Base-by-base conservation (phyloP, 805 yeast species). In the Cyberlindnera xylosilytica region DNA sequence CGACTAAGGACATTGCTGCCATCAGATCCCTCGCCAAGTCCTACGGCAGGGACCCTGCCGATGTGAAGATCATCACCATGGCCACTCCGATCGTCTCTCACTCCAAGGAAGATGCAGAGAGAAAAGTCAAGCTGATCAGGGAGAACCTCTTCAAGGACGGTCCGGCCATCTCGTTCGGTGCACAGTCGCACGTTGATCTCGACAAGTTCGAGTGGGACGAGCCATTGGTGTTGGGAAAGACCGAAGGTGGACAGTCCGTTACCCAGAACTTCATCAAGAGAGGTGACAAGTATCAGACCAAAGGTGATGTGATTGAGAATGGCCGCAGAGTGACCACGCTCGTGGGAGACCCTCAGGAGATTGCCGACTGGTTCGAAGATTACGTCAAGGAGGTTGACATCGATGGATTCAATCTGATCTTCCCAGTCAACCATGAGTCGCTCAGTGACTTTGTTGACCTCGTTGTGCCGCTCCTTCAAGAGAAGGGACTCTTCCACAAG, bases 101-200 rank as follows among this genome's bases (percentile, higher is more conserved):
- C 20, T 70, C 76, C 4, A 62, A 62, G 32, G 70, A 70, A 36
- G 72, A 65, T 38, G 76, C 76, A 3, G 29, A 38, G n/a, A 33
- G 16, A 28, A 49, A 49, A 28, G 33, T 58, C 45, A 35, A 58
- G 41, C 11, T 66, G 58, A 45, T 65, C 52, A 46, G 55, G 54
- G 36, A 66, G 59, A n/a, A 62, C 40, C 63, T 64, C 8, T 69
- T 65, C 43, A 43, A 58, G n/a, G 73, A 69, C 37, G 74, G 69
- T 4, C 72, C 72, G 1, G 70, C 66, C 30, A 71, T 70, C 4
- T 54, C 69, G 27, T 70, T 71, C 47, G 64, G 73, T 22, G 74
- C 74, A 2, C 69, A 73, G 68, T 67, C 72, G 2, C 74, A 73
- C 11, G 58, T 68, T 39, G 74, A 71, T 40, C 53, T 61, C 36